These are phyloP conservation scores for Kurtzmaniella natalensis DNA, from an alignment of 1,139 yeast species.

Conservation along the genomic window DNA sequence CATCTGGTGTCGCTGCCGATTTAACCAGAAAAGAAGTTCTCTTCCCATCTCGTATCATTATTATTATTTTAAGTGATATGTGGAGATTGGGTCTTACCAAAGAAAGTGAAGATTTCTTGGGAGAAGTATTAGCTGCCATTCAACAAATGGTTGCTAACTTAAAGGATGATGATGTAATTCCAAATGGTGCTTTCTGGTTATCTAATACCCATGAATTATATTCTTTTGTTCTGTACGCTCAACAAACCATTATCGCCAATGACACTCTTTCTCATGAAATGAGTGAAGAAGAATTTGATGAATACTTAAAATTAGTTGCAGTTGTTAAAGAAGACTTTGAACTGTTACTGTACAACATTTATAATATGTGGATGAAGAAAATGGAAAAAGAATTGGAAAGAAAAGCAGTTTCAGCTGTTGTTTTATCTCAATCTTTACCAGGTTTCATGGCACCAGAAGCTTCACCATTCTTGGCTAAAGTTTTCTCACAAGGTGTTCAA, in stretches of 20 bases:
- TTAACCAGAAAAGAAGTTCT: slow-evolving; percentile 86
- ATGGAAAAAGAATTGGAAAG: slow-evolving; percentile 88
- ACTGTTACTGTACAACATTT: slow-evolving; percentile 86
- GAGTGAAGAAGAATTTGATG: slow-evolving; percentile 88
- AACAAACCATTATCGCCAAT: slow-evolving; percentile 79
- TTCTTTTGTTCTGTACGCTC: slow-evolving; percentile 93
- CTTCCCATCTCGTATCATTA: slow-evolving; percentile 94
- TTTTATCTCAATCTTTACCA: slow-evolving; percentile 89
- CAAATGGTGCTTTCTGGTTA: slow-evolving; percentile 97
- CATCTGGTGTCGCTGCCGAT: slow-evolving; percentile 78
- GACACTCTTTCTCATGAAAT: slow-evolving; percentile 76
- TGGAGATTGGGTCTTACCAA: slow-evolving; percentile 95
- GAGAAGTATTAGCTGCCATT: slow-evolving; percentile 83
- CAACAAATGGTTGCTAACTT: slow-evolving; percentile 70
- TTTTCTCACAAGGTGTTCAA: slow-evolving; percentile 68
- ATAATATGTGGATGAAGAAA: slow-evolving; percentile 97
- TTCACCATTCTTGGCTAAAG: slow-evolving; percentile 79
- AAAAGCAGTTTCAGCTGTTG: slow-evolving; percentile 91
- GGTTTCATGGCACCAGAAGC: slow-evolving; percentile 92
- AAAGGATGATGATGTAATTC: slow-evolving; percentile 82
- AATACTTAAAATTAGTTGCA: slow-evolving; percentile 83
- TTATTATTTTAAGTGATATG: slow-evolving; percentile 91
- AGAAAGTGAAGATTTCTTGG: slow-evolving; percentile 87
- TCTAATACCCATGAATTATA: slow-evolving; percentile 94
- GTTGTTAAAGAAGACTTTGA: slow-evolving; percentile 94